phyloP scores from a whole-genome alignment of 1,139 yeast genomes.

The Lodderomyces orthopsilosis region DNA sequence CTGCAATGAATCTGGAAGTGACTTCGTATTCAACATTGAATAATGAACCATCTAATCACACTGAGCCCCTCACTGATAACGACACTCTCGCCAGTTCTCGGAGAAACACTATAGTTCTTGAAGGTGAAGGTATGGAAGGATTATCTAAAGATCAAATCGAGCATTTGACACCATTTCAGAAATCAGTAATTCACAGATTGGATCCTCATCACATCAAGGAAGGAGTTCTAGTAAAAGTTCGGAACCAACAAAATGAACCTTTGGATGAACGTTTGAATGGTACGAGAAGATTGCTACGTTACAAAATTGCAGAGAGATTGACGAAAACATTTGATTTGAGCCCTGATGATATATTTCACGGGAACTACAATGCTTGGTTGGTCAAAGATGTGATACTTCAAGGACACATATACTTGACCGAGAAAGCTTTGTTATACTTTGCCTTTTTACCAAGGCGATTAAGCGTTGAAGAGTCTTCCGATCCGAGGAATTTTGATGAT shows the following conservation, averaged over 20 bases:
- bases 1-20: neutral
- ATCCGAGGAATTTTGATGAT: constrained; percentile 21
- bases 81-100: neutral
- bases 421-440: constrained; percentile 63
- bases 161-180: constrained; percentile 28
- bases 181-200: constrained; percentile 35
- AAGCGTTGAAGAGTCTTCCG: constrained; percentile 7
- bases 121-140: neutral
- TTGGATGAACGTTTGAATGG: constrained; percentile 14
- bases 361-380: constrained; percentile 74
- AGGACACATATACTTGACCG: constrained; percentile 78
- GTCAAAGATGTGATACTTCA: constrained; percentile 79
- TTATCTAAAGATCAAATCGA: constrained; percentile 7
- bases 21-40: neutral
- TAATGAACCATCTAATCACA: neutral
- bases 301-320: constrained; percentile 37
- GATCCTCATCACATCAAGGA: constrained; percentile 24
- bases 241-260: constrained; percentile 12
- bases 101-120: neutral
- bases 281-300: constrained; percentile 19
- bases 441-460: constrained; percentile 69
- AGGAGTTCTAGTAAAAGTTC: constrained; percentile 20
- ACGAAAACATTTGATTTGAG: constrained; percentile 38
- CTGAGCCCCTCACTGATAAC: neutral
- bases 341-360: constrained; percentile 50